A percentile compares a stretch with the other conserved stretches of the same genome.
Conservation (phyloP, 805 yeast genomes). For the Candida krabiensis region DNA sequence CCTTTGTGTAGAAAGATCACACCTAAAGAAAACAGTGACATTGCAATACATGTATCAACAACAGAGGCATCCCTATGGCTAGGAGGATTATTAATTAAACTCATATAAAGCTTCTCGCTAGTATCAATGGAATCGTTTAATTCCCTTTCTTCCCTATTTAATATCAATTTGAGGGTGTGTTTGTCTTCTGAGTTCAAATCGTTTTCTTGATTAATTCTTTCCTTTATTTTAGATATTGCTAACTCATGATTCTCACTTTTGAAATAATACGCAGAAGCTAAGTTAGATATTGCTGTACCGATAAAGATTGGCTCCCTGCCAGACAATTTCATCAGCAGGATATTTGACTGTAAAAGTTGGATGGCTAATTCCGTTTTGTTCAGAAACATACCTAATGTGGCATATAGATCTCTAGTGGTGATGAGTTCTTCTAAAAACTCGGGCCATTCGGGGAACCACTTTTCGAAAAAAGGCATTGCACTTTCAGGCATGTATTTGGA, state of each 20-base stretch:
- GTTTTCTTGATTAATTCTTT: conserved; percentile 2
- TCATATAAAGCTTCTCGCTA: conserved; percentile 23
- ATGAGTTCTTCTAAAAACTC: conserved; percentile 78
- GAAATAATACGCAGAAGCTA: conserved; percentile 30
- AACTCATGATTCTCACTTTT: conserved; percentile 20
- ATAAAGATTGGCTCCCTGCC: conserved; percentile 16
- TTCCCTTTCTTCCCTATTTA: conserved; percentile 11
- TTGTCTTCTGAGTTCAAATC: conserved; percentile 9
- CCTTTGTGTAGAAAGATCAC: conserved; percentile 68
- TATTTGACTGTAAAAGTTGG: conserved; percentile 27
- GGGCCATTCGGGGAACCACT: conserved; percentile 52
- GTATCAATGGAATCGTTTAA: conserved; percentile 10
- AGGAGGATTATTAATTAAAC: conserved; percentile 12
- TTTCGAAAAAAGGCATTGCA: conserved; percentile 20
- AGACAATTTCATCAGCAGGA: conserved; percentile 26
- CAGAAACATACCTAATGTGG: conserved; percentile 65
- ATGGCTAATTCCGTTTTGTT: conserved; percentile 21
- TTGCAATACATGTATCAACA: conserved; percentile 44
- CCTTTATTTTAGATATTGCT: conserved; percentile 4
- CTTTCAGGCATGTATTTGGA: conserved; percentile 19
- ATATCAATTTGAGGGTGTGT: conserved; percentile 10
- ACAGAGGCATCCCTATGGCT: conserved; percentile 4
- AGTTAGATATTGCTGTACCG: conserved; percentile 26
- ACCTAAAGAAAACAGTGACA: conserved; percentile 84
- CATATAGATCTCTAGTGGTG: conserved; percentile 71